Evolutionary conservation across 225 moss, liverwort and hornwort species (phyloP), one percentile per base, ranked within the genome.

Genomic region (Physcomitrium patens): DNA sequence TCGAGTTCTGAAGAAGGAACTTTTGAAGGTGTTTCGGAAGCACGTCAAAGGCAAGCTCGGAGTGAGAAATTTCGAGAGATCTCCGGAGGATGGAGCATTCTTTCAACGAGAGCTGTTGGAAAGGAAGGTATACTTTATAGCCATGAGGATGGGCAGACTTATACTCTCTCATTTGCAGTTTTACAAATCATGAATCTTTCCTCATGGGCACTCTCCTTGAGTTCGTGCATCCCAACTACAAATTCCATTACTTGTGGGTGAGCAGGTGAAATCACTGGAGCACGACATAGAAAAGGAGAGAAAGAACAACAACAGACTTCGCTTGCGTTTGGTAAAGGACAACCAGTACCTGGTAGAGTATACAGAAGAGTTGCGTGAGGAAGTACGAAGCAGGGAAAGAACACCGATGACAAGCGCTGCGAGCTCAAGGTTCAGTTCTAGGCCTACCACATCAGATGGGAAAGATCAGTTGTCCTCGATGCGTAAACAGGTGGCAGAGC

Each of bases 21-120:
- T 87, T 3, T 72, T 86, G 65, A 77, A 89, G 54, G 44, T 92
- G 20, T 92, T 87, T 68, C 86, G 78, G 65, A 95, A 95, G 70
- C 89, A 92, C 13, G 91, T 95, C 6, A 91, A 84, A 81, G 89
- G 91, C 43, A 89, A 95, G 73, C 82, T 91, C 63, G 85, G 83
- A 65, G 69, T 87, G 26, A 65, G 68, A 31, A 83, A 79, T 41
- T 23, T 83, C 6, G 80, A 88, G 16, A 75, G 60, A 68, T 84
- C 89, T 9, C 69, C 92, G 57, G 77, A 86, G 28, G 83, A 89
- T 56, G 91, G 92, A 10, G 85, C 70, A 20, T 76, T 71, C 18
- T 84, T 84, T 28, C 92, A 95, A 79, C 74, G 83, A 67, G 91
- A 92, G 48, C 71, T 91, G 8, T 57, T 92, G 22, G 92, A 92